A percentile compares a stretch with the other conserved stretches of the same genome.
These are phyloP conservation scores for Heritiera fomes DNA, from an alignment of 345 rosid species.

Conservation along the genomic window DNA sequence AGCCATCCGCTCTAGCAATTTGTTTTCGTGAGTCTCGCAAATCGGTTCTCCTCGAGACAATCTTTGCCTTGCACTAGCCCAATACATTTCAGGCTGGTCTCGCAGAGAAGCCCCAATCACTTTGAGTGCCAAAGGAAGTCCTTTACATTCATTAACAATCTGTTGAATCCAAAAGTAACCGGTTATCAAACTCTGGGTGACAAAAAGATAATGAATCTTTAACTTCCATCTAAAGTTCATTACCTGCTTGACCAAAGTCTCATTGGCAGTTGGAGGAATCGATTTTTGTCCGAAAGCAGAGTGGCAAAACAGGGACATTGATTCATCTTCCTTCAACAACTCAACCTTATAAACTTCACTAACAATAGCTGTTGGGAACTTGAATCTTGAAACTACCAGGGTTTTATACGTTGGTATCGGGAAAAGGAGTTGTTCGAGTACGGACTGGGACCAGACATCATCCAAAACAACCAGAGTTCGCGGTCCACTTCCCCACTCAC, in stretches of 20 bases:
- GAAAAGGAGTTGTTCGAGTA: constrained; percentile 58
- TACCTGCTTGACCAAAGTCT: constrained; percentile 70
- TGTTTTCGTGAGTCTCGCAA: constrained; percentile 68
- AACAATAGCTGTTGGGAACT: constrained; percentile 41
- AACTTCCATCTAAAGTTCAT: too few species aligned
- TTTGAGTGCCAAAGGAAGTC: constrained; percentile 95
- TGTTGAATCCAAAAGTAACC: constrained; percentile 24
- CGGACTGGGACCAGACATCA: constrained; percentile 76
- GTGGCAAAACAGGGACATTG: constrained; percentile 65
- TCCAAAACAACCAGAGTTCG: constrained; percentile 64
- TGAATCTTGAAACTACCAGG: constrained; percentile 76
- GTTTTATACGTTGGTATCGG: constrained; percentile 58
- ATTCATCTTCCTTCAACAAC: constrained; percentile 60
- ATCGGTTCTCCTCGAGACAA: constrained; percentile 71
- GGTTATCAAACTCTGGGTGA: too few species aligned
- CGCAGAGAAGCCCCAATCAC: constrained; percentile 82
- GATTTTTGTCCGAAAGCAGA: constrained; percentile 70
- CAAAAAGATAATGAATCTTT: too few species aligned
- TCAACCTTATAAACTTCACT: constrained; percentile 56
- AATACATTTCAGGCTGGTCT: constrained; percentile 59
- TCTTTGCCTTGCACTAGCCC: constrained; percentile 68
- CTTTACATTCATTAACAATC: constrained; percentile 83
- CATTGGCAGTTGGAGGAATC: constrained; percentile 54
- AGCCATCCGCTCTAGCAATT: constrained; percentile 74
- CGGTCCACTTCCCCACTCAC: constrained; percentile 29